These are phyloP conservation scores for Epichloe gansuensis DNA, from an alignment of 2,329 filamentous ascomycete genomes.

Conservation along the genomic window DNA sequence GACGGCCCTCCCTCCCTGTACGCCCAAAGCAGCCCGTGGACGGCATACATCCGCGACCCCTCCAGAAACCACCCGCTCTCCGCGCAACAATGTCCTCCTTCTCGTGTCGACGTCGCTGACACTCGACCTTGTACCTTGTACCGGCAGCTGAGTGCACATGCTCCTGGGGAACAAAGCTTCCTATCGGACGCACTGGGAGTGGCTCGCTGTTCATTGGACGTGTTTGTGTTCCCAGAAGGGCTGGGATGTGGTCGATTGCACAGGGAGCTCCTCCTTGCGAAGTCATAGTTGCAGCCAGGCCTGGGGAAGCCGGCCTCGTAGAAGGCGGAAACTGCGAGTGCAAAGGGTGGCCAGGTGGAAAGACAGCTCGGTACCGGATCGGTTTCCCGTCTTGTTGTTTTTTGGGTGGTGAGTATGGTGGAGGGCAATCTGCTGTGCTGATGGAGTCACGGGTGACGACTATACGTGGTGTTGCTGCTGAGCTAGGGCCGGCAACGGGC, in stretches of 20 bases:
- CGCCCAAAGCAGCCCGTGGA: conserved; percentile 53
- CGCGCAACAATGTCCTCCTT: conserved; percentile 51
- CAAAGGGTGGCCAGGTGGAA: conserved; percentile 40
- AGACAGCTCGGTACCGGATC: conserved; percentile 42
- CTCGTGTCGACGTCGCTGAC: conserved; percentile 42
- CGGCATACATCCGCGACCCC: conserved; percentile 50
- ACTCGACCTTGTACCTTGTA: conserved; percentile 33
- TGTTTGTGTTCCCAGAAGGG: conserved; percentile 11
- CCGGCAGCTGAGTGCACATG: conserved; percentile 29
- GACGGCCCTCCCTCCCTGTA: conserved; percentile 48
- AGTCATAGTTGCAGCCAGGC: conserved; percentile 47
- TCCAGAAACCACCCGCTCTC: conserved; percentile 49
- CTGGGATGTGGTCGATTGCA: conserved; percentile 42
- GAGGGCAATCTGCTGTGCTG: conserved; percentile 28
- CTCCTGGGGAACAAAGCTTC: conserved; percentile 32
- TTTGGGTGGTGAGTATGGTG: conserved; percentile 41
- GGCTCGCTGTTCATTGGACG: conserved; percentile 9
- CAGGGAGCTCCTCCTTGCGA: conserved; percentile 47
- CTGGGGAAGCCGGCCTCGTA: conserved; percentile 50
- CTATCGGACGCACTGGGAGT: conserved; percentile 31
- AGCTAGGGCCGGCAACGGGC: not conserved
- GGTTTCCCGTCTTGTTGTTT: conserved; percentile 19
- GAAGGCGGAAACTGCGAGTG: conserved; percentile 39
- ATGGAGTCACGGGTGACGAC: not conserved
- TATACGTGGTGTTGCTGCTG: not conserved